phyloP scores from a whole-genome alignment of 805 yeast species.

The Sungouiella thailandica region DNA sequence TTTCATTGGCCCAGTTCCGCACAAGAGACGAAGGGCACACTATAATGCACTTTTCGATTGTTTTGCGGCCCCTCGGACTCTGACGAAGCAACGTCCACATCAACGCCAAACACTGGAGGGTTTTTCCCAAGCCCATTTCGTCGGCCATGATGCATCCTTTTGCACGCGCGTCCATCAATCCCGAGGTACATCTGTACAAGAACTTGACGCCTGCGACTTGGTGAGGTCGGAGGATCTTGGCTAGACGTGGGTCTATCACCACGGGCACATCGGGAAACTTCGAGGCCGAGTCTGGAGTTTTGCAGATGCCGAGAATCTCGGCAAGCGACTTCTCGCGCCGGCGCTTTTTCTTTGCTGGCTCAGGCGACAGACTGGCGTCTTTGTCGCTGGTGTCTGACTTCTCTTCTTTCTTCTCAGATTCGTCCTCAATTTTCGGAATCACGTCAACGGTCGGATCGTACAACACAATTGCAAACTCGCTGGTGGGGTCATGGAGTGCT shows the following conservation, averaged over 20 bases:
- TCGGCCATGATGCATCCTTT: conserved; percentile 98
- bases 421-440: conserved; percentile 31
- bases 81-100: conserved; percentile 91
- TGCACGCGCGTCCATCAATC: conserved; percentile 75
- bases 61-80: conserved; percentile 77
- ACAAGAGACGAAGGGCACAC: conserved; percentile 95
- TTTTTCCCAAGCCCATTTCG: conserved; percentile 93
- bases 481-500: conserved; percentile 92
- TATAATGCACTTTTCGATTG: conserved; percentile 85
- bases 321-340: conserved; percentile 62
- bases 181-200: conserved; percentile 85
- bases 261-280: conserved; percentile 87
- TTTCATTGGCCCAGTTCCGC: conserved; percentile 95
- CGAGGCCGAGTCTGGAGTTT: conserved; percentile 42
- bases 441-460: conserved; percentile 92
- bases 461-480: conserved; percentile 88
- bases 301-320: conserved; percentile 72
- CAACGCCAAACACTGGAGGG: conserved; percentile 81
- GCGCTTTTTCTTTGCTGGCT: conserved; percentile 25
- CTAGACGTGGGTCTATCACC: conserved; percentile 84
- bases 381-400: neutral
- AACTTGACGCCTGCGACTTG: conserved; percentile 95
- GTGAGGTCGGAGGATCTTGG: conserved; percentile 87
- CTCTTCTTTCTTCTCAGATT: conserved; percentile 14
- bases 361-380: conserved; percentile 2